Evolutionary conservation across 257 asterid species (phyloP).

Genomic region (Salvia miltiorrhiza): DNA sequence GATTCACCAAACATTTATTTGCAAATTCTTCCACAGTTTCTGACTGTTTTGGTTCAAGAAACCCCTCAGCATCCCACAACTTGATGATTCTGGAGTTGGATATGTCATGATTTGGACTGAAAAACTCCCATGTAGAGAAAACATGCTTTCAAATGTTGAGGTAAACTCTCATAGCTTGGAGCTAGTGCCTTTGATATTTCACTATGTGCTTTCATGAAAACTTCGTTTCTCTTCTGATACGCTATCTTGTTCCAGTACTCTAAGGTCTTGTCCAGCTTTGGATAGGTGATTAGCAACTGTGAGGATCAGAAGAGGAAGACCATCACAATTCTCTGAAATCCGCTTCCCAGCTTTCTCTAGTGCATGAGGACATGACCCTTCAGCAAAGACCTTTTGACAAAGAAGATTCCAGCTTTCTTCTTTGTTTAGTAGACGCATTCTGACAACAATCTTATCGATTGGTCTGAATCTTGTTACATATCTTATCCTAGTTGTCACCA

Average conservation of each 20-base stretch:
- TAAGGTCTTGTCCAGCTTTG: background rate
- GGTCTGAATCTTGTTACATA: background rate
- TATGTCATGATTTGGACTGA: background rate
- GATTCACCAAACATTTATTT: background rate
- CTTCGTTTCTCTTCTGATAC: background rate
- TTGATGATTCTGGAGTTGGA: background rate
- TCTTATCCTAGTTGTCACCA: background rate
- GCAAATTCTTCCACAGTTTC: background rate
- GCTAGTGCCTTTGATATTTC: background rate
- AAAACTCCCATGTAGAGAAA: background rate
- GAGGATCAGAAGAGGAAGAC: slow-evolving; percentile 9
- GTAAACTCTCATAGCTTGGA: background rate
- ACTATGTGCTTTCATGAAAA: background rate
- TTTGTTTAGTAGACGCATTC: background rate
- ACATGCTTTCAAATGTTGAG: background rate
- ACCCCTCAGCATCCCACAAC: background rate
- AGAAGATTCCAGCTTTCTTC: slow-evolving; percentile 13
- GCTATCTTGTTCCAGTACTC: background rate
- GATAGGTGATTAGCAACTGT: background rate
- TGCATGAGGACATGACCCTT: background rate
- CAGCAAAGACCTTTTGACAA: background rate
- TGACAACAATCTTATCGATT: background rate
- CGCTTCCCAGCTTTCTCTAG: background rate
- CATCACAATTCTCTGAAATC: slow-evolving; percentile 5
- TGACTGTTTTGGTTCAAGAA: background rate